These are phyloP conservation scores for Ganoderma leucocontextum DNA, from an alignment of 1,284 basidiomycete genomes.

Conservation along the genomic window DNA sequence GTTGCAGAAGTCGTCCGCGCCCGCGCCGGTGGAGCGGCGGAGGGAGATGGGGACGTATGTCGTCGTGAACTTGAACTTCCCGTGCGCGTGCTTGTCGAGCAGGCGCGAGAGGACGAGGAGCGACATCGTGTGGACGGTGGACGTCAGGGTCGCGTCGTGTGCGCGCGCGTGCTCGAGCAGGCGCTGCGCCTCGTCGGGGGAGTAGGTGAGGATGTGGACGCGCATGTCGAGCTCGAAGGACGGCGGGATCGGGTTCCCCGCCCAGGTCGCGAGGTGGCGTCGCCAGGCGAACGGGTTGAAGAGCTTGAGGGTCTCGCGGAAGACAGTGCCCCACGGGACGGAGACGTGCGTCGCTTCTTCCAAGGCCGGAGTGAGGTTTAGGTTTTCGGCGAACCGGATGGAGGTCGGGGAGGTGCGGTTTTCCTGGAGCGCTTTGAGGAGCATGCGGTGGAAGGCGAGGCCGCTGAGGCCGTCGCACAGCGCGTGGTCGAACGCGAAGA, in stretches of 20 bases:
- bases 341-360: conserved; percentile 43
- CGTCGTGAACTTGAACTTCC: conserved; percentile 37
- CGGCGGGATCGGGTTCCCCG: conserved; percentile 40
- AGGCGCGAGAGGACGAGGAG: conserved; percentile 38
- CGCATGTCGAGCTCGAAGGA: conserved; percentile 29
- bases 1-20: conserved; percentile 44
- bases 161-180: conserved; percentile 41
- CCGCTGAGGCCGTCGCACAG: conserved; percentile 52
- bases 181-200: conserved; percentile 30
- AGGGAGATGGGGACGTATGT: conserved; percentile 44
- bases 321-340: conserved; percentile 42
- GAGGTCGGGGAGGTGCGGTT: conserved; percentile 2
- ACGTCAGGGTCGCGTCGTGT: conserved; percentile 46
- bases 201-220: conserved; percentile 39
- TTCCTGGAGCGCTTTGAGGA: conserved; percentile 43
- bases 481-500: conserved; percentile 49
- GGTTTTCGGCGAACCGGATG: background rate
- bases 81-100: conserved; percentile 27
- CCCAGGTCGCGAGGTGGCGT: conserved; percentile 42
- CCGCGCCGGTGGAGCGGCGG: conserved; percentile 40
- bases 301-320: conserved; percentile 36
- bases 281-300: conserved; percentile 44
- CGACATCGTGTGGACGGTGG: conserved; percentile 13
- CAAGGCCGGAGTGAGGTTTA: conserved; percentile 38
- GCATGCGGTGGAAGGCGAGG: conserved; percentile 47